Base-by-base conservation (phyloP, 352 stramenopile species). In the Phytopythium mirpurense region DNA sequence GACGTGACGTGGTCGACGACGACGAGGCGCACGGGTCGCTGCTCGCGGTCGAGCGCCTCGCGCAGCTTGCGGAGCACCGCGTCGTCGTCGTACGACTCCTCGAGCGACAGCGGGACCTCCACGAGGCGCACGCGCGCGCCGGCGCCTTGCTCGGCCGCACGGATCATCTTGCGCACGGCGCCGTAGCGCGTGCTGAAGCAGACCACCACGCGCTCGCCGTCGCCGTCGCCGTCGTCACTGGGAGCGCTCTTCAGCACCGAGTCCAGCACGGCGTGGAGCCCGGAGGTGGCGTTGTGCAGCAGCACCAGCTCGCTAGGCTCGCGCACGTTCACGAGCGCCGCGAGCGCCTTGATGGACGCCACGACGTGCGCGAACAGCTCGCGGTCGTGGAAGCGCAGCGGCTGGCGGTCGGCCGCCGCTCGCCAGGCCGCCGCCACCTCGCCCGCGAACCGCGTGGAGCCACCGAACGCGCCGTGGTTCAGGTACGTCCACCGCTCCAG, bases 401-500 rank as follows among this genome's bases (percentile, higher is more conserved):
- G 95, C 66, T 98, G 92, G 5, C 60, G 61, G 67, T 98, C 91
- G 0, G 88, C 70, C 27, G 84, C 61, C 1, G 63, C 63, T 2
- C 88, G 74, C 95, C 95, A 98, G 18, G 72, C 62, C 12, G 62
- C 42, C 3, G 86, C 85, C 2, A 90, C 81, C 26, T 78, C 54
- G 36, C 72, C 71, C 14, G 88, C 90, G 23, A 84, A 74, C 26
- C 63, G 62, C 4, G 91, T 81, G 0, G 90, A 65, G 0, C 81
- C 83, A 10, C 93, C 93, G 59, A 98, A 98, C 2, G 93, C 92
- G 32, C 93, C 93, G 62, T 98, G 95, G 68, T 98, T 98, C 10
- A 98, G 56, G 63, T 97, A 98, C 32, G 83, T 96, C 90, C 90
- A 98, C 15, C 45, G 61, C 0, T 62, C 18, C 10, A 85, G 63